Conservation (phyloP, 116 monocot genomes). For the Papilionanthe hybrid region DNA sequence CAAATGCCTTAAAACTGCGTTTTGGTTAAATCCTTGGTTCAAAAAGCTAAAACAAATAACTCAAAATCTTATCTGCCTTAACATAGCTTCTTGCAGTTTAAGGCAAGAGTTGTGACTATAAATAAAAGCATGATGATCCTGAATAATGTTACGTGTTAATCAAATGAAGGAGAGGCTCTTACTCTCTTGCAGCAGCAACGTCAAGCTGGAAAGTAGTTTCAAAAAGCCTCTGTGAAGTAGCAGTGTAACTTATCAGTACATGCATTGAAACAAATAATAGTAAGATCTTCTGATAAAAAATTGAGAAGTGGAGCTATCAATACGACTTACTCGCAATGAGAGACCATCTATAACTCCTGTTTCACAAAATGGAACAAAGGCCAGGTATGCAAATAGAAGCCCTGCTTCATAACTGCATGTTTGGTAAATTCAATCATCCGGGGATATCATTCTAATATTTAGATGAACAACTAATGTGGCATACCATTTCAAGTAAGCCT, state of each 20-base stretch:
- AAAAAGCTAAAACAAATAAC: no score
- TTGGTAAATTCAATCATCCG: no score
- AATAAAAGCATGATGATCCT: background rate
- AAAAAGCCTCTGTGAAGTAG: constrained; percentile 64
- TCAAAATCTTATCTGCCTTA: no score
- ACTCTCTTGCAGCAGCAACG: constrained; percentile 89
- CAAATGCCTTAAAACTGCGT: no score
- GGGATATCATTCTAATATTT: background rate
- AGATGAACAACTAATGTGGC: background rate
- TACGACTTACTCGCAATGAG: constrained; percentile 64
- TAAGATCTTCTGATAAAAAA: background rate
- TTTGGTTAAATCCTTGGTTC: no score
- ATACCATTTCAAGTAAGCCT: background rate
- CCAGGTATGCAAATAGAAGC: constrained; percentile 81
- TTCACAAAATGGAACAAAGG: constrained; percentile 94
- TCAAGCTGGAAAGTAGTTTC: constrained; percentile 92
- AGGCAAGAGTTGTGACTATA: no score
- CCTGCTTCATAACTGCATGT: constrained; percentile 84
- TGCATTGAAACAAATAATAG: background rate
- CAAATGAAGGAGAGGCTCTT: constrained; percentile 16
- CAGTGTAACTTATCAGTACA: constrained; percentile 10
- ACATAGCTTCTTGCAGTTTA: no score
- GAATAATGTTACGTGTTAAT: background rate
- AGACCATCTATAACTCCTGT: constrained; percentile 70
- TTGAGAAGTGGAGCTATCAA: constrained; percentile 2